phyloP scores from a whole-genome alignment of 2,329 filamentous ascomycete species.

The Macrophomina tecta region DNA sequence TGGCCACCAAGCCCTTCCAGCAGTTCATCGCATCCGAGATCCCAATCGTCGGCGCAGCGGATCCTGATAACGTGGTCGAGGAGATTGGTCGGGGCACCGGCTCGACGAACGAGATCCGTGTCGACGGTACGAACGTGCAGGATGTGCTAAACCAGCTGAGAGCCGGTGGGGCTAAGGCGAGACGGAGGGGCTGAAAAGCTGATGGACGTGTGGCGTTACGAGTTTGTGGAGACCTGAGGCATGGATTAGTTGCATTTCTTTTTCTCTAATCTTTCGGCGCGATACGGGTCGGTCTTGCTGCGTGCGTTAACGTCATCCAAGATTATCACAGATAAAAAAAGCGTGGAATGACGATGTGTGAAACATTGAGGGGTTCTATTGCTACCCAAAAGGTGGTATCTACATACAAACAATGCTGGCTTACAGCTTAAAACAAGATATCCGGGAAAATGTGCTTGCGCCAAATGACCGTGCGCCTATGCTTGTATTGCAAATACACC shows the following conservation, averaged over 20 bases:
- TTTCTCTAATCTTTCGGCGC: conserved; percentile 5
- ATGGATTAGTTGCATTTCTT: conserved; percentile 2
- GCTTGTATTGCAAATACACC: conserved; percentile 14
- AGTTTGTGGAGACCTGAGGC: neutral
- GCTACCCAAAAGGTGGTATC: conserved; percentile 24
- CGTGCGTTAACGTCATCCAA: neutral
- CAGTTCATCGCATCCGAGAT: conserved; percentile 74
- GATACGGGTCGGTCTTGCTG: neutral
- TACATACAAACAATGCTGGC: conserved; percentile 12
- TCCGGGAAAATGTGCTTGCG: neutral
- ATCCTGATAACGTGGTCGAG: conserved; percentile 60
- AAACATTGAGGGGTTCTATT: conserved; percentile 9
- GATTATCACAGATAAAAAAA: neutral
- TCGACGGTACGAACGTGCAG: conserved; percentile 40
- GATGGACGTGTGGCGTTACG: conserved; percentile 6
- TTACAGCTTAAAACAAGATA: neutral
- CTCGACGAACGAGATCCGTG: conserved; percentile 34
- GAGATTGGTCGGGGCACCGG: conserved; percentile 46
- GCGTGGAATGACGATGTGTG: neutral
- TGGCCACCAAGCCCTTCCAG: conserved; percentile 79
- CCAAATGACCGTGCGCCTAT: conserved; percentile 9
- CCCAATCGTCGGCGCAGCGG: conserved; percentile 68
- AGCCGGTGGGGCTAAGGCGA: conserved; percentile 37
- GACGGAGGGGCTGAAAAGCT: conserved; percentile 40
- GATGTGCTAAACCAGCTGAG: conserved; percentile 46